Evolutionary conservation across 75 land plant genomes (phyloP).

Genomic region (Cupressus sempervirens): DNA sequence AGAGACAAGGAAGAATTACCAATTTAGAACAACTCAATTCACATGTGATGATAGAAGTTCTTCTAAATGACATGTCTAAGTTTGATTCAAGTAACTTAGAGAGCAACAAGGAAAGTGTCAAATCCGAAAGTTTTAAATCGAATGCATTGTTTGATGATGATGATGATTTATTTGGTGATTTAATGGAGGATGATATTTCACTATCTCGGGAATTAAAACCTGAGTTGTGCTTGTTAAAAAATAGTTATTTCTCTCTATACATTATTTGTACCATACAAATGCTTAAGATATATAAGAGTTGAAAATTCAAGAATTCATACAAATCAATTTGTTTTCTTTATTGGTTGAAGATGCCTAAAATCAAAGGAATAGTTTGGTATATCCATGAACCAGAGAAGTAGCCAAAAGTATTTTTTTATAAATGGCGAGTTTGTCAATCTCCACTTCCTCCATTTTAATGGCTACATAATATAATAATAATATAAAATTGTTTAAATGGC

Average conservation of each 20-base stretch:
- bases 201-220: not conserved
- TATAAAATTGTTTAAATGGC: too few relatives aligned
- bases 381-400: too few relatives aligned
- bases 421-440: too few relatives aligned
- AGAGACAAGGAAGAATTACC: slow-evolving; percentile 15
- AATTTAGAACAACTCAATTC: slow-evolving; percentile 16
- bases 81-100: not conserved
- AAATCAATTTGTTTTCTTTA: too few relatives aligned
- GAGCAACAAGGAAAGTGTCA: not conserved
- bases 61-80: slow-evolving; percentile 7
- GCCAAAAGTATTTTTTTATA: too few relatives aligned
- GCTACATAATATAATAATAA: too few relatives aligned
- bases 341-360: too few relatives aligned
- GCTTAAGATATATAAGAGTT: too few relatives aligned
- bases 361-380: too few relatives aligned
- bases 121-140: not conserved
- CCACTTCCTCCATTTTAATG: too few relatives aligned
- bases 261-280: too few relatives aligned
- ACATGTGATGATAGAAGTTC: slow-evolving; percentile 11
- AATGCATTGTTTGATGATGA: slow-evolving; percentile 18
- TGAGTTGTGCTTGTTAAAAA: not conserved
- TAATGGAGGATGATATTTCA: slow-evolving; percentile 8
- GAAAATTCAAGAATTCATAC: too few relatives aligned
- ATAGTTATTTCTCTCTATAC: not conserved
- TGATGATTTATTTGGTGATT: slow-evolving; percentile 50